Percentiles rank a stretch among this genome's conserved stretches.
Conservation (phyloP, 1,284 basidiomycete species). For the Puccinia hordei region DNA sequence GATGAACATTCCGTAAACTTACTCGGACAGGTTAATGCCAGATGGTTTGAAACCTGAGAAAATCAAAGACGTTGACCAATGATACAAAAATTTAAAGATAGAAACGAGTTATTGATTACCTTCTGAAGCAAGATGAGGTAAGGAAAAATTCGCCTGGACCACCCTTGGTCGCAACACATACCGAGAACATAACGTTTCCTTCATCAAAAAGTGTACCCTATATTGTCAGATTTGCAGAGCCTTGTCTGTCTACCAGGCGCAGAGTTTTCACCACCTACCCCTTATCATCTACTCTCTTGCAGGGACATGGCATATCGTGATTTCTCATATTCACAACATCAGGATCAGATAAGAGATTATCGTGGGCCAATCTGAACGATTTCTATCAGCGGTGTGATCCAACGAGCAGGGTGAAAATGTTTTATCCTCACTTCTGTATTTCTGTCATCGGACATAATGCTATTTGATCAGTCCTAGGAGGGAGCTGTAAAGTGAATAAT, state of each 20-base stretch:
- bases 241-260: background rate
- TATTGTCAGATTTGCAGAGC: background rate
- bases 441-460: slow-evolving; percentile 48
- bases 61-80: background rate
- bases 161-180: slow-evolving; percentile 41
- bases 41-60: slow-evolving; percentile 40
- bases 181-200: slow-evolving; percentile 22
- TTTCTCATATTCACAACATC: slow-evolving; percentile 48
- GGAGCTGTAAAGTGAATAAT: slow-evolving; percentile 30
- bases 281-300: background rate
- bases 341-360: slow-evolving; percentile 30
- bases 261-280: slow-evolving; percentile 9
- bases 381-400: background rate
- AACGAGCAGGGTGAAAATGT: background rate
- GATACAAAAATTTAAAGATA: background rate
- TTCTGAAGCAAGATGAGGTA: slow-evolving; percentile 38
- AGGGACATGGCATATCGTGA: slow-evolving; percentile 29
- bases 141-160: slow-evolving; percentile 37
- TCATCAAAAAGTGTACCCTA: no score
- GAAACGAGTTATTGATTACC: background rate
- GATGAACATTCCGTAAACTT: background rate
- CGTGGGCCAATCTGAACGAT: slow-evolving; percentile 29
- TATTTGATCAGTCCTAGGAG: slow-evolving; percentile 37
- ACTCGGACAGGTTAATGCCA: slow-evolving; percentile 44
- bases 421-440: slow-evolving; percentile 18